phyloP scores from a whole-genome alignment of 2,329 filamentous ascomycete genomes.

The Salinomyces thailandicus region DNA sequence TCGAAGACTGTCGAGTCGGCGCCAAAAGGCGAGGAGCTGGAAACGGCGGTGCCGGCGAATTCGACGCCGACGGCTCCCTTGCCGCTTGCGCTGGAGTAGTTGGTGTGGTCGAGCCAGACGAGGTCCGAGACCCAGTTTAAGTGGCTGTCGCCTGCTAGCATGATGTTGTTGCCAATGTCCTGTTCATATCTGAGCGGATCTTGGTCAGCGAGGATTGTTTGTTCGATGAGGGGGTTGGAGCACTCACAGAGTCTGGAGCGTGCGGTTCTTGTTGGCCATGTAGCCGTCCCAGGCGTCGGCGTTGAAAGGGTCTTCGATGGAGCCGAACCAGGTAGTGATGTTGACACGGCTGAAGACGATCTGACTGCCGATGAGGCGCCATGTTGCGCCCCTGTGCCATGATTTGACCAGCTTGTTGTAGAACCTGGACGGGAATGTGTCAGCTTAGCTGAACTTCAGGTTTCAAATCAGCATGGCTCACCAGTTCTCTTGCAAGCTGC shows the following conservation, averaged over 20 bases:
- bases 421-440: constrained; percentile 24
- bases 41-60: constrained; percentile 44
- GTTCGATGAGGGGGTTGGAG: background rate
- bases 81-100: constrained; percentile 32
- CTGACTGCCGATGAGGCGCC: constrained; percentile 61
- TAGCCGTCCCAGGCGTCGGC: constrained; percentile 56
- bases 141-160: constrained; percentile 60
- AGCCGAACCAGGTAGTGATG: constrained; percentile 27
- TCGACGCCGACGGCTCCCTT: constrained; percentile 23
- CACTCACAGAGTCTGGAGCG: constrained; percentile 51
- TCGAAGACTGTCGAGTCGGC: constrained; percentile 37
- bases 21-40: constrained; percentile 41
- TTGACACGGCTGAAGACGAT: constrained; percentile 52
- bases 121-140: constrained; percentile 44
- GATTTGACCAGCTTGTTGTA: constrained; percentile 32
- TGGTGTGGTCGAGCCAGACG: constrained; percentile 30
- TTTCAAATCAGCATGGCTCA: constrained; percentile 18
- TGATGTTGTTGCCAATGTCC: constrained; percentile 58
- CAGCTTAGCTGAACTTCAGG: background rate
- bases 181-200: constrained; percentile 34
- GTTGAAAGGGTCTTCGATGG: constrained; percentile 33
- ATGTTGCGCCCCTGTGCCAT: constrained; percentile 50
- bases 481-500: constrained; percentile 19
- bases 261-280: constrained; percentile 57
- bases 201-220: no score